Percentiles rank a stretch among this genome's conserved stretches.
These are phyloP conservation scores for Cryptococcus sp. DNA, from an alignment of 1,284 basidiomycete species.

Conservation along the genomic window DNA sequence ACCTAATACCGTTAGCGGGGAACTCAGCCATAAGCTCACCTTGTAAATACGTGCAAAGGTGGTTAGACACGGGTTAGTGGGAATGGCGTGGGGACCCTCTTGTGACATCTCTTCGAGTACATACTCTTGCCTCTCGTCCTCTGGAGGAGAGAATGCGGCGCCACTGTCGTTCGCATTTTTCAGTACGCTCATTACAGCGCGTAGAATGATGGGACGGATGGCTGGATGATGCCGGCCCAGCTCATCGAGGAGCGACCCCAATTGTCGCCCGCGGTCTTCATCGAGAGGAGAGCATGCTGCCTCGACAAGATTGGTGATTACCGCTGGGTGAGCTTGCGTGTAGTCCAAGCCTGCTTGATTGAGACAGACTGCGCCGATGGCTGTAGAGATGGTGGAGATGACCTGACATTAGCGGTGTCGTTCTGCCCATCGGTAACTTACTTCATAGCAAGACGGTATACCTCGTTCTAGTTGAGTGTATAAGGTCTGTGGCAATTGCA, in stretches of 20 bases:
- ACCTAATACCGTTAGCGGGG: conserved; percentile 16
- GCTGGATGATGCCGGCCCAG: conserved; percentile 93
- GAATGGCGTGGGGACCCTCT: neutral
- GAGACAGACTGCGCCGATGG: conserved; percentile 93
- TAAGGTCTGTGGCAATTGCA: conserved; percentile 83
- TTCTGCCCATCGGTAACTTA: conserved; percentile 40
- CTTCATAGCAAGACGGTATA: conserved; percentile 85
- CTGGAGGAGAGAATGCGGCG: conserved; percentile 25
- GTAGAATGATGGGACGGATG: conserved; percentile 76
- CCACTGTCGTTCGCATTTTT: conserved; percentile 60
- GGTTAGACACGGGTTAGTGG: conserved; percentile 23
- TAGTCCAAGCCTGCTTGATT: conserved; percentile 87
- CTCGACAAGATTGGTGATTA: conserved; percentile 80
- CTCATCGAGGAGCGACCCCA: conserved; percentile 91
- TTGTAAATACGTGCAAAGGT: conserved; percentile 34
- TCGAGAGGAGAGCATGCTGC: conserved; percentile 79
- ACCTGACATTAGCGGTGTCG: conserved; percentile 58
- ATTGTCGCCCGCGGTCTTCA: conserved; percentile 86
- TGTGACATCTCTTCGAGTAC: conserved; percentile 12
- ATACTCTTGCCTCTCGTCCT: conserved; percentile 26
- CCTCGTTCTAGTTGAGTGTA: conserved; percentile 81
- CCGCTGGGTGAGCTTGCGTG: conserved; percentile 69
- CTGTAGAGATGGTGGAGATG: conserved; percentile 88
- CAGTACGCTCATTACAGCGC: conserved; percentile 69
- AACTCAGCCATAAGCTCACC: conserved; percentile 12